Evolutionary conservation across 495 filamentous ascomycete species (phyloP), one percentile per base, ranked within the genome.

Genomic region (Aspergillus bertholletiae): DNA sequence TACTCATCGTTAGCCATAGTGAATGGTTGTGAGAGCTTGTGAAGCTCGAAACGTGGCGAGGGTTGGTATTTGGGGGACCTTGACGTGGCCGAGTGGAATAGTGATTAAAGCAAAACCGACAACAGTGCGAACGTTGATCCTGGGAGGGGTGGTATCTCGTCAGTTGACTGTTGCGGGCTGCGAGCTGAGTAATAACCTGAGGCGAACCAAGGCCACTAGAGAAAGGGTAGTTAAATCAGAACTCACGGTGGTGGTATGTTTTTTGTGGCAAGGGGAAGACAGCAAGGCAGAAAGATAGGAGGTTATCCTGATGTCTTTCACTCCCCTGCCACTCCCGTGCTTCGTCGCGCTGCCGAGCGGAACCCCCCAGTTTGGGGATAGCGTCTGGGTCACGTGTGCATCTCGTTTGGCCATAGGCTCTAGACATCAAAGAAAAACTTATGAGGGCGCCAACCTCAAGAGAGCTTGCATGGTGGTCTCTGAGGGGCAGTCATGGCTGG

Each of bases 1-100:
- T 99, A 97, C 80, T 99, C 95, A 79, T 99, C 95, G 85, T 99
- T 99, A 65, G 95, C 95, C 95, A 99, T 99, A 53, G 54, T 34
- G 47, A 46, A 46, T 46, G 48, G 46, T 59, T 58, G 41, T 41
- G 60, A 57, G 59, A 62, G 62, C 62, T 61, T 49, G 44, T 21
- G 34, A 55, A 65, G 61, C 58, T 57, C 56, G 34, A 28, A 26
- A 40, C 43, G 34, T 55, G 43, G 54, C 45, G 56, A 51, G 40
- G 50, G 48, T 35, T 41, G 28, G 21, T 52, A 49, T 48, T 51
- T 45, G 59, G 52, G 55, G 51, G 20, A 49, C 49, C 43, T 51
- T 24, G 54, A 62, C 26, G 59, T 57, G 64, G 51, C 54, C 54
- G 60, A 59, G 59, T 50, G 50, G 53, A 39, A 45, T 49, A 60